Evolutionary conservation across 1,284 basidiomycete genomes (phyloP).

Genomic region (Cryptococcus sp.): DNA sequence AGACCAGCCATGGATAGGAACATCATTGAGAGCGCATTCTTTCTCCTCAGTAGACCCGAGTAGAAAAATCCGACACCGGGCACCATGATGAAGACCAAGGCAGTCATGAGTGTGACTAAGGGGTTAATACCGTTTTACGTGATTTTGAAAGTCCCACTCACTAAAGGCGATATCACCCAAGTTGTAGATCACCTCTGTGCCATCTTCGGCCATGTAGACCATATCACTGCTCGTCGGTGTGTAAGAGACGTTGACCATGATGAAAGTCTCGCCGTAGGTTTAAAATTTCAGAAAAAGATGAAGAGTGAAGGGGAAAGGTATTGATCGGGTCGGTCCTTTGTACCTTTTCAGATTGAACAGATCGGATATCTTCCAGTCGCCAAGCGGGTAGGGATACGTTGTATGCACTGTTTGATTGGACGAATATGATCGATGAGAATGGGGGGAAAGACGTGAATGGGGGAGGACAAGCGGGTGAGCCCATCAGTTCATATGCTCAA

Average conservation of each 20-base stretch:
- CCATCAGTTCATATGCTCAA: no score
- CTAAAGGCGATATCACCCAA: constrained; percentile 55
- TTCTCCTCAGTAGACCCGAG: constrained; percentile 71
- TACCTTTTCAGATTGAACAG: no score
- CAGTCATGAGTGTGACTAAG: constrained; percentile 56
- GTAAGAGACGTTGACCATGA: constrained; percentile 41
- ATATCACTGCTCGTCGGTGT: constrained; percentile 36
- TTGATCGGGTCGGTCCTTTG: no score
- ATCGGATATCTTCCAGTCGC: no score
- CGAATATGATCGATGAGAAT: no score
- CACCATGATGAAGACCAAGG: constrained; percentile 82
- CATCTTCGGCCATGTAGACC: constrained; percentile 45
- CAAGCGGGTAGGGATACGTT: no score
- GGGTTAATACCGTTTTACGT: neutral
- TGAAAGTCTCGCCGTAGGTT: no score
- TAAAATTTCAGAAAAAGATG: no score
- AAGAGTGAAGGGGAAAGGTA: no score
- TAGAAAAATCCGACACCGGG: constrained; percentile 78
- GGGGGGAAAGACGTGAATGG: no score
- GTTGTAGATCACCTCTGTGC: constrained; percentile 47
- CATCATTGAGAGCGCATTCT: constrained; percentile 91
- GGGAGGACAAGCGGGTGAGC: no score
- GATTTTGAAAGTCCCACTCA: constrained; percentile 29
- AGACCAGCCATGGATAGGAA: constrained; percentile 74
- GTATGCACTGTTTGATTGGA: no score